phyloP scores from a whole-genome alignment of 2,329 filamentous ascomycete species.

The Colletotrichum truncatum region DNA sequence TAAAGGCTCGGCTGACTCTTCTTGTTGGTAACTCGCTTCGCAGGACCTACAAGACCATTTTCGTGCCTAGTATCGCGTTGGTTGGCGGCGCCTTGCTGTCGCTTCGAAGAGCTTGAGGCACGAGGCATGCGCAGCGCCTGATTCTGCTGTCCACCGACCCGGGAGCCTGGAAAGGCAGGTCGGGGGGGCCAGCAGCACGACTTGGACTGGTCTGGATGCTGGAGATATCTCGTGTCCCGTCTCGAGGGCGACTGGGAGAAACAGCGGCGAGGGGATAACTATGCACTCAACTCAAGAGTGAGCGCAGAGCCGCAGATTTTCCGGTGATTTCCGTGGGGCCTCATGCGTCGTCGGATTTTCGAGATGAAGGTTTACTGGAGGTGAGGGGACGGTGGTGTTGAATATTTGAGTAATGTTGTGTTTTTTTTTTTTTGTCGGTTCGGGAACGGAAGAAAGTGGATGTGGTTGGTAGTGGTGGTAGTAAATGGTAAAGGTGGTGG shows the following conservation, averaged over 20 bases:
- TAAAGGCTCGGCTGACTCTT: constrained; percentile 59
- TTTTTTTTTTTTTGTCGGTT: constrained; percentile 18
- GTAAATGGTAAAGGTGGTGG: not conserved
- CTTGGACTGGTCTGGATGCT: constrained; percentile 28
- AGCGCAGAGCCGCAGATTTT: constrained; percentile 16
- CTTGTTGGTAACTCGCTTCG: constrained; percentile 47
- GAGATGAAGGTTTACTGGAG: not conserved
- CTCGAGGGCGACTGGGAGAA: constrained; percentile 31
- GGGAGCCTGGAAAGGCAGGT: constrained; percentile 41
- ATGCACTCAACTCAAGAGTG: constrained; percentile 26
- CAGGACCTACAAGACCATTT: constrained; percentile 80
- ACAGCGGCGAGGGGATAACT: constrained; percentile 26
- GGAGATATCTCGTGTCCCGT: constrained; percentile 19
- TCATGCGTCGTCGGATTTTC: constrained; percentile 21
- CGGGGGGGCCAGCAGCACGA: constrained; percentile 45
- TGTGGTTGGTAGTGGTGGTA: not conserved
- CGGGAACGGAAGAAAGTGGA: not conserved
- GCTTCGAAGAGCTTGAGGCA: constrained; percentile 66
- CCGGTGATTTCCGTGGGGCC: constrained; percentile 8
- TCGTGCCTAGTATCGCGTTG: constrained; percentile 83
- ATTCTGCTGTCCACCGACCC: constrained; percentile 47
- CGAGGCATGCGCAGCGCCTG: constrained; percentile 66
- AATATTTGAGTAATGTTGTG: constrained; percentile 15
- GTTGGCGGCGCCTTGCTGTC: constrained; percentile 69
- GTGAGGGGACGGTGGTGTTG: constrained; percentile 11